A percentile compares a stretch with the other conserved stretches of the same genome.
phyloP scores from a whole-genome alignment of 2,329 filamentous ascomycete genomes.

The Verticillium dahliae region DNA sequence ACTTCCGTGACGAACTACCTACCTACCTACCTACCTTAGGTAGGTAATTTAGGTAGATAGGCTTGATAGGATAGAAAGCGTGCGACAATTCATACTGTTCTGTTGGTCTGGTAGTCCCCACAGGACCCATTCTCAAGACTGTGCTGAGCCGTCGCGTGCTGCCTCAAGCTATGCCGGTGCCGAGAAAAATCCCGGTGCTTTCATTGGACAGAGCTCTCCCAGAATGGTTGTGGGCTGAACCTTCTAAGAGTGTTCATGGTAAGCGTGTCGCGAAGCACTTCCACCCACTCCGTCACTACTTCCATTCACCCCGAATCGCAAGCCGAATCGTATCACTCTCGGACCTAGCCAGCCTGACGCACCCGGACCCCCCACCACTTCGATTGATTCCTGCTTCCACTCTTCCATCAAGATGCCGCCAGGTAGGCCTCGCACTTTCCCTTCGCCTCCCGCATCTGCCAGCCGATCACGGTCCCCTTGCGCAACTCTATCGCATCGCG shows the following conservation, averaged over 20 bases:
- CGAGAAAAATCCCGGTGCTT: too few relatives aligned
- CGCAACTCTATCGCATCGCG: background rate
- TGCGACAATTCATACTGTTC: too few relatives aligned
- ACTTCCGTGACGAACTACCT: too few relatives aligned
- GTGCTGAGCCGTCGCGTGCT: too few relatives aligned
- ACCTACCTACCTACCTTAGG: too few relatives aligned
- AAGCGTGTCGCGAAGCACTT: background rate
- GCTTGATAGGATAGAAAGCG: too few relatives aligned
- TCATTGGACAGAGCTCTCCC: background rate
- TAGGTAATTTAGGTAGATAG: too few relatives aligned
- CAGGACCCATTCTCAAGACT: too few relatives aligned
- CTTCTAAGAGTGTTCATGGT: background rate
- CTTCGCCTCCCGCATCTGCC: background rate
- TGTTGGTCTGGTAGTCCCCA: too few relatives aligned
- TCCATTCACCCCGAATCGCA: background rate
- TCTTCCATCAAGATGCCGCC: slow-evolving; percentile 7
- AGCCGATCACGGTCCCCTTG: background rate
- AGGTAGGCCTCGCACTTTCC: slow-evolving; percentile 4
- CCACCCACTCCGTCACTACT: background rate
- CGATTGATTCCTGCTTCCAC: background rate
- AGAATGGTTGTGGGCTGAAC: background rate
- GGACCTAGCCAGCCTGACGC: background rate
- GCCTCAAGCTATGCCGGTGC: too few relatives aligned
- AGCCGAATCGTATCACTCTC: background rate
- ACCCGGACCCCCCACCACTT: background rate